phyloP scores from a whole-genome alignment of 2,329 filamentous ascomycete genomes.

The Gremmenia infestans region DNA sequence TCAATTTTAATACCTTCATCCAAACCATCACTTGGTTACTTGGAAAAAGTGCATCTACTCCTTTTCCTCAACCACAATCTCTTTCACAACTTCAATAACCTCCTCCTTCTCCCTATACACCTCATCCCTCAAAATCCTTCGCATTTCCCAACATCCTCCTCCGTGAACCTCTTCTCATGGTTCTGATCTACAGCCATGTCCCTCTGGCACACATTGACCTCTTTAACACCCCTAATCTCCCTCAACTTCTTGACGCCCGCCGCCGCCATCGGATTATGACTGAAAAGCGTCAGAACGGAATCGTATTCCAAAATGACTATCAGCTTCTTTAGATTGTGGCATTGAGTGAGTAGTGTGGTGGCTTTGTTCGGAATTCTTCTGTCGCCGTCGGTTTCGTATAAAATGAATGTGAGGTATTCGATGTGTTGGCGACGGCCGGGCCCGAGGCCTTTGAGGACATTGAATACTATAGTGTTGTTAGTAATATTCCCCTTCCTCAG shows the following conservation, averaged over 20 bases:
- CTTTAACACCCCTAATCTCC: not conserved
- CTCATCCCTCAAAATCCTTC: not conserved
- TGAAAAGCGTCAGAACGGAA: not conserved
- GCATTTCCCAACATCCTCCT: not conserved
- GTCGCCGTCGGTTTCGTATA: not conserved
- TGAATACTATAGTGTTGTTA: not conserved
- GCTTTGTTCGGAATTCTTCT: not conserved
- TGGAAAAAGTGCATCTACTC: not conserved
- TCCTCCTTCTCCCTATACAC: not conserved
- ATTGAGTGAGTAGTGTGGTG: not conserved
- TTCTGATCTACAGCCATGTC: not conserved
- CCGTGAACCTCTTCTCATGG: not conserved
- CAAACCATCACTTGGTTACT: too few relatives aligned
- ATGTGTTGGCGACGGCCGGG: not conserved
- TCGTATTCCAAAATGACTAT: not conserved
- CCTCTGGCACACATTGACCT: not conserved
- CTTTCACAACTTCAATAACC: not conserved
- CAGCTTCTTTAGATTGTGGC: not conserved
- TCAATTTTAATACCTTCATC: too few relatives aligned
- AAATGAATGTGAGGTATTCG: not conserved
- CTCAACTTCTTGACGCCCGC: not conserved
- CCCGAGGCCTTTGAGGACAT: not conserved
- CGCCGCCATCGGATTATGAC: not conserved
- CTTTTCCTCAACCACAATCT: not conserved
- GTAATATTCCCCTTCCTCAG: not conserved